These are phyloP conservation scores for Arthroderma sp. DNA, from an alignment of 2,329 filamentous ascomycete genomes.

Conservation along the genomic window DNA sequence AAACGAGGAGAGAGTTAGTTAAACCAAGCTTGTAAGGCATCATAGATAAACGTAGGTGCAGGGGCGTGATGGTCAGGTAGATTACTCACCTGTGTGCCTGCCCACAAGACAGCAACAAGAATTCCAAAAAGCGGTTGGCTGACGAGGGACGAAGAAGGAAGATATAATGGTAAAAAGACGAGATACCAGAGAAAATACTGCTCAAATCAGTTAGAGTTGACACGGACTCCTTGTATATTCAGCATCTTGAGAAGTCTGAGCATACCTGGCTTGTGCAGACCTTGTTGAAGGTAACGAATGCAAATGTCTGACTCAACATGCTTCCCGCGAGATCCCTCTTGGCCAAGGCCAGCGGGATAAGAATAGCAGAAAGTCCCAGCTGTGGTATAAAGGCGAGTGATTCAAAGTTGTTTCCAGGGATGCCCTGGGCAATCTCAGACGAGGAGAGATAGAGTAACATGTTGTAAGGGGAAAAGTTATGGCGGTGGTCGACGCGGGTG, in stretches of 20 bases:
- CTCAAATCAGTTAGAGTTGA: neutral
- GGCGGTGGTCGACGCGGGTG: constrained; percentile 84
- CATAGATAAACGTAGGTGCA: neutral
- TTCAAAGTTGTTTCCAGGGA: constrained; percentile 43
- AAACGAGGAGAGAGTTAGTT: neutral
- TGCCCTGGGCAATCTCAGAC: constrained; percentile 37
- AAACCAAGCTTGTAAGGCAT: neutral
- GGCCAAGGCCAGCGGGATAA: constrained; percentile 63
- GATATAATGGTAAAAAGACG: constrained; percentile 80
- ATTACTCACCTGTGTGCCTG: constrained; percentile 51
- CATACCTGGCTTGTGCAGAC: constrained; percentile 93
- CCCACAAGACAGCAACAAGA: constrained; percentile 57
- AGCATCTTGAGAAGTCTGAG: neutral
- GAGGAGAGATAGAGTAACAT: constrained; percentile 79
- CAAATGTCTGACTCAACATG: constrained; percentile 91
- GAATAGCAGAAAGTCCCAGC: constrained; percentile 61
- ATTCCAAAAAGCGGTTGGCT: constrained; percentile 49
- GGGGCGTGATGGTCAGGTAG: too few relatives aligned
- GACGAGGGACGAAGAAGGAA: constrained; percentile 66
- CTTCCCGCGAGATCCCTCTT: constrained; percentile 70
- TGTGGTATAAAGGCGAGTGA: constrained; percentile 83
- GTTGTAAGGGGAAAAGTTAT: constrained; percentile 98
- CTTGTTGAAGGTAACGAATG: constrained; percentile 97
- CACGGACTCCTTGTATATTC: neutral
- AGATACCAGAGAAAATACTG: constrained; percentile 99